Evolutionary conservation across 352 stramenopile species (phyloP).

Genomic region (Globisporangium barbulae): DNA sequence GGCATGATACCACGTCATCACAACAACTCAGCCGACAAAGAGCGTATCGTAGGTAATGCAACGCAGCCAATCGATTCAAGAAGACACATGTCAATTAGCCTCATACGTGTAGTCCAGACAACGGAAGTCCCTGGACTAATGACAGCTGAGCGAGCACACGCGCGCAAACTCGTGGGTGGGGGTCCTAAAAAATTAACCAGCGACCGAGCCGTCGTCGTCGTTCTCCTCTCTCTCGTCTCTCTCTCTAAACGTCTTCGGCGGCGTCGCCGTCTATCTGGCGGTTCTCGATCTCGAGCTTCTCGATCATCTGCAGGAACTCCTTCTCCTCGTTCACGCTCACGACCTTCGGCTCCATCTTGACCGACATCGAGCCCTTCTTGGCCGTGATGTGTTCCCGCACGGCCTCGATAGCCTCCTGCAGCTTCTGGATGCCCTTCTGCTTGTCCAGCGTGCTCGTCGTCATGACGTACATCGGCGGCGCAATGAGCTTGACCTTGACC

Average conservation of each 20-base stretch:
- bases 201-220: neutral
- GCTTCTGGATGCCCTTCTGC: slow-evolving; percentile 94
- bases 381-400: slow-evolving; percentile 93
- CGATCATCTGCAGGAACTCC: slow-evolving; percentile 99
- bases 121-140: neutral
- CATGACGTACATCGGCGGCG: slow-evolving; percentile 99
- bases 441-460: slow-evolving; percentile 99
- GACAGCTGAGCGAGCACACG: neutral
- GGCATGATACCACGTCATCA: neutral
- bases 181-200: slow-evolving; percentile 12
- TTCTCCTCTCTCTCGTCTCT: neutral
- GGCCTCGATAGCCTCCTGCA: slow-evolving; percentile 95
- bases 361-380: slow-evolving; percentile 94
- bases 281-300: slow-evolving; percentile 98
- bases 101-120: neutral
- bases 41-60: neutral
- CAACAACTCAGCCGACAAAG: neutral
- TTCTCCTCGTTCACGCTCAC: slow-evolving; percentile 99
- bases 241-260: slow-evolving; percentile 86
- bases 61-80: neutral
- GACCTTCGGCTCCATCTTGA: slow-evolving; percentile 99
- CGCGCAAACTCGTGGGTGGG: neutral
- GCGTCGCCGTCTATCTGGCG: slow-evolving; percentile 98
- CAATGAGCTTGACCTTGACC: slow-evolving; percentile 99
- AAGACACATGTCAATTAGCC: slow-evolving; percentile 1